Percentiles rank a stretch among this genome's conserved stretches.
Conservation (phyloP, 441 rosid genomes). For the Adansonia gregorii region DNA sequence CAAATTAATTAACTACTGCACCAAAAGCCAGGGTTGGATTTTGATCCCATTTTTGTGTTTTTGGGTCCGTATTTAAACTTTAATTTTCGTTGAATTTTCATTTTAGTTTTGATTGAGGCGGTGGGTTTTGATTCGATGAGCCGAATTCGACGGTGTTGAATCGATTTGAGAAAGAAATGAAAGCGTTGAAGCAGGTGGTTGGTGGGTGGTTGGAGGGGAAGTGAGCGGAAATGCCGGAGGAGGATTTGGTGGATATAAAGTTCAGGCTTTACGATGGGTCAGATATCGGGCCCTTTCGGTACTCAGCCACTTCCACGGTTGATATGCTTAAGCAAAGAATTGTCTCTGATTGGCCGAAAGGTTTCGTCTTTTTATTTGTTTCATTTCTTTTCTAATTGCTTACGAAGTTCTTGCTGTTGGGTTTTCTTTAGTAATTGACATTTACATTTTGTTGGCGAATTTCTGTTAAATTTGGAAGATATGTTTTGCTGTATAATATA, state of each 20-base stretch:
- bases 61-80: background rate
- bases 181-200: conserved; percentile 31
- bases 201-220: conserved; percentile 33
- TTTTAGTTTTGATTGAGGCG: conserved; percentile 26
- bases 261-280: conserved; percentile 92
- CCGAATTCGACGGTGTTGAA: background rate
- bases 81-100: conserved; percentile 17
- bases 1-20: conserved; percentile 13
- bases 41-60: background rate
- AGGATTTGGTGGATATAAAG: conserved; percentile 76
- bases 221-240: conserved; percentile 75
- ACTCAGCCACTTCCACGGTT: conserved; percentile 76
- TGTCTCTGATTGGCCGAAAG: conserved; percentile 95
- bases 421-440: background rate
- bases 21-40: conserved; percentile 22
- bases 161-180: conserved; percentile 19
- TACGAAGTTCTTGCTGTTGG: background rate
- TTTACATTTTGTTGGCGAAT: background rate
- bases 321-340: conserved; percentile 86
- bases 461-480: background rate
- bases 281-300: conserved; percentile 87
- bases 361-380: conserved; percentile 33
- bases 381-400: background rate
- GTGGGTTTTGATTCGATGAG: conserved; percentile 29
- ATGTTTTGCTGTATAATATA: background rate